Evolutionary conservation across 345 rosid genomes (phyloP).

Genomic region (Gossypium sturtianum): DNA sequence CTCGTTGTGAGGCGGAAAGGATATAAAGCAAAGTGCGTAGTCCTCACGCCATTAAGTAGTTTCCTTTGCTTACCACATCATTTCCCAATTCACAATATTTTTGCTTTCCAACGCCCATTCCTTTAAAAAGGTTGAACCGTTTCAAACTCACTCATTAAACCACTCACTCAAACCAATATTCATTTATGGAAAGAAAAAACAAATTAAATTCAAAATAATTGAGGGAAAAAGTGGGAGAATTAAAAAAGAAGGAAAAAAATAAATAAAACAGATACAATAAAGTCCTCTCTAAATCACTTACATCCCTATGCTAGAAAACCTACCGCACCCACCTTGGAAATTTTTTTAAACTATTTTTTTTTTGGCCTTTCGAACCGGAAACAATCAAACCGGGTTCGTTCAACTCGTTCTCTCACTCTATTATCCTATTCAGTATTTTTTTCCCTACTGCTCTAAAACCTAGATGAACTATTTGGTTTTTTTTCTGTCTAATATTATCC

Average conservation of each 20-base stretch:
- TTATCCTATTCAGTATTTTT: not conserved
- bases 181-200: not conserved
- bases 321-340: slow-evolving; percentile 27
- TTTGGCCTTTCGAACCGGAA: slow-evolving; percentile 13
- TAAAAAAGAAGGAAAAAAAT: not conserved
- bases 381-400: slow-evolving; percentile 10
- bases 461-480: not conserved
- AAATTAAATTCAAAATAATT: not conserved
- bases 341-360: slow-evolving; percentile 3
- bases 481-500: slow-evolving; percentile 17
- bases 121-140: slow-evolving; percentile 10
- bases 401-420: slow-evolving; percentile 18
- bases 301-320: slow-evolving; percentile 23
- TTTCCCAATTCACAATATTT: slow-evolving; percentile 22
- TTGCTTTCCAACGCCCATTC: slow-evolving; percentile 35
- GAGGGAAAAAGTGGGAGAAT: not conserved
- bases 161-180: not conserved
- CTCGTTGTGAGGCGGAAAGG: not conserved
- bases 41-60: slow-evolving; percentile 15
- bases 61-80: not conserved
- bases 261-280: slow-evolving; percentile 2
- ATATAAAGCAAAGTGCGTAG: not conserved
- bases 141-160: slow-evolving; percentile 10
- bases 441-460: not conserved
- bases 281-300: slow-evolving; percentile 27